Base-by-base conservation (phyloP, 1,284 basidiomycete species). In the Rhodotorula sp. region DNA sequence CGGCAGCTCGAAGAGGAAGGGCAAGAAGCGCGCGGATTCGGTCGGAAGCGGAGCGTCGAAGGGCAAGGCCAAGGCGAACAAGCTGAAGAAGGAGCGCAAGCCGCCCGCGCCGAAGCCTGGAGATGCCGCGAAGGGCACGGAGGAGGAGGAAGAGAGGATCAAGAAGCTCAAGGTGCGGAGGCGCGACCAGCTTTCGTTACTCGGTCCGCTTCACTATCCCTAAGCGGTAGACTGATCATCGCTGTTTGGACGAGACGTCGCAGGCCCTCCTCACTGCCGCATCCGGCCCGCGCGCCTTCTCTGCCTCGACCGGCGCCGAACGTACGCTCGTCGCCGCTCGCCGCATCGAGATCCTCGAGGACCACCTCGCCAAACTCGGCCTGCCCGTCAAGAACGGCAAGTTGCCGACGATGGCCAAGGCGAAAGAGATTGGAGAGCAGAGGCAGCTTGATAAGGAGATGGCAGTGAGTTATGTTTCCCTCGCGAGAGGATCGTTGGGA, bases 151-250 rank as follows among this genome's bases (percentile, higher is more conserved):
- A 48, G 62, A 30, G 24, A n/a, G 67, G 32, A 62, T 71, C 47
- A 29, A 15, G n/a, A 71, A 68, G 48, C 67, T 71, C 58, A 69
- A 69, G 63, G 67, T 69, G 47, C 52, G 57, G 29, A 30, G 2
- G 6, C 5, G 39, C 32, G 22, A 44, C 36, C 39, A 10, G 48
- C 49, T n/a, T 17, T 34, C 49, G 15, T 51, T 6, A 2, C 34
- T 24, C 9, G n/a, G 24, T 29, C 15, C 22, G 15, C n/a, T 36
- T 27, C 17, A 29, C 19, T 4, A 27, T 48, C 46, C 29, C 19
- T 8, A 8, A n/a, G 6, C 24, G 20, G 11, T 39, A 36, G 53
- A 30, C 30, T 34, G 13, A 0, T 17, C 19, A 1, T 7, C 11
- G 30, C 53, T n/a, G 39, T n/a, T 29, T 29, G 29, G 17, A n/a